These are phyloP conservation scores for Euphorbia lathyris DNA, from an alignment of 345 rosid species.

Conservation along the genomic window DNA sequence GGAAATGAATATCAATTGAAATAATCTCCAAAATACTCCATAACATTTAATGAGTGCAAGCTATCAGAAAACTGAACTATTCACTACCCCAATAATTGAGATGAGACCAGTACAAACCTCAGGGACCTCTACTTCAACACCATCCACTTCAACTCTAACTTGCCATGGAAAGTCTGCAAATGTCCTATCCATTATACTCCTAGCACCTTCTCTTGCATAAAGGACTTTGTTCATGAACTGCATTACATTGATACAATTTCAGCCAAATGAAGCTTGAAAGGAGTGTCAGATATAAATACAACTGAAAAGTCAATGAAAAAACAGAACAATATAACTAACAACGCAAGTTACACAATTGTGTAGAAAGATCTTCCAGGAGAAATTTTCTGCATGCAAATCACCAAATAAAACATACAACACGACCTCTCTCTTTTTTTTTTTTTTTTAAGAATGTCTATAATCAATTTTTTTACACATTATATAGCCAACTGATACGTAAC, in stretches of 20 bases:
- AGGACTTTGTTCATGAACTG: slow-evolving; percentile 86
- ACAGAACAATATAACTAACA: background rate
- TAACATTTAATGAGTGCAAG: background rate
- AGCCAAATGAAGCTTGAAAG: slow-evolving; percentile 9
- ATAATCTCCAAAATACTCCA: background rate
- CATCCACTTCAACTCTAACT: slow-evolving; percentile 88
- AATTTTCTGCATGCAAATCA: background rate
- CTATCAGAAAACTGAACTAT: background rate
- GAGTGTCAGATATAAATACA: background rate
- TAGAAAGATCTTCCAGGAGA: background rate
- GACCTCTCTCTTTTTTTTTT: background rate
- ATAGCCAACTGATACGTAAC: background rate
- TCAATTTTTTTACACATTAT: background rate
- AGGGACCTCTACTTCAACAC: slow-evolving; percentile 66
- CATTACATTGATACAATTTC: background rate
- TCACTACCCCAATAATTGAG: background rate
- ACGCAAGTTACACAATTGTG: background rate
- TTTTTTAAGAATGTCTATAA: background rate
- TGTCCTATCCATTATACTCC: slow-evolving; percentile 84
- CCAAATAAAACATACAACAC: background rate
- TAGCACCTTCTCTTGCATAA: slow-evolving; percentile 87
- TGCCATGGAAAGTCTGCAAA: slow-evolving; percentile 88
- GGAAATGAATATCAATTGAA: background rate
- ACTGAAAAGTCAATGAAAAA: background rate
- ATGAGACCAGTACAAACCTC: slow-evolving; percentile 34